These are phyloP conservation scores for Scheffersomyces parashehatae DNA, from an alignment of 1,139 yeast species.

Conservation along the genomic window DNA sequence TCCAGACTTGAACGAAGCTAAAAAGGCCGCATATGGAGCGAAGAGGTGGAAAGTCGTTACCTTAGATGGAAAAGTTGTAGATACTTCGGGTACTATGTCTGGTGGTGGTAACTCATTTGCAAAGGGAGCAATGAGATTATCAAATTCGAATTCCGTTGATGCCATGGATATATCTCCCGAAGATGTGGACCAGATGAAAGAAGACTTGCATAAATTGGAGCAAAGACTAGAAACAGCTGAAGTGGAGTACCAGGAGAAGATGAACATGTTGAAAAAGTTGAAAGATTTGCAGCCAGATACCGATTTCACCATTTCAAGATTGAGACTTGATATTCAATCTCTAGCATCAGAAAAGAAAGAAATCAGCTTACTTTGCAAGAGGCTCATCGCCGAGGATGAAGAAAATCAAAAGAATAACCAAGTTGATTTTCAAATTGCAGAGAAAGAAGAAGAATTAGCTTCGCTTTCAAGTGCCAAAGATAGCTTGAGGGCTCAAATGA, in stretches of 20 bases:
- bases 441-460: conserved; percentile 38
- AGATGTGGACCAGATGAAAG: conserved; percentile 58
- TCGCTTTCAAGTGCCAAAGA: conserved; percentile 38
- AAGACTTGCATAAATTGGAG: conserved; percentile 58
- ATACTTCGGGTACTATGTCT: conserved; percentile 94
- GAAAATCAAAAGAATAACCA: conserved; percentile 22
- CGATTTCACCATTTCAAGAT: conserved; percentile 61
- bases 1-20: conserved; percentile 73
- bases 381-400: conserved; percentile 40
- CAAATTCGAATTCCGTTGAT: conserved; percentile 19
- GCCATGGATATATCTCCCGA: conserved; percentile 45
- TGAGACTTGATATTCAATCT: conserved; percentile 66
- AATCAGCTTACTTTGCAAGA: conserved; percentile 34
- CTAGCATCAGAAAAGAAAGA: conserved; percentile 50
- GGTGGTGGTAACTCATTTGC: conserved; percentile 86
- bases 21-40: conserved; percentile 82
- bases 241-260: conserved; percentile 60
- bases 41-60: conserved; percentile 88
- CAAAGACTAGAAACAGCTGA: conserved; percentile 52
- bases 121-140: conserved; percentile 63
- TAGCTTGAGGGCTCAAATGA: conserved; percentile 54
- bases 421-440: conserved; percentile 34
- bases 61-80: conserved; percentile 87
- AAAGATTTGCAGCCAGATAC: conserved; percentile 70
- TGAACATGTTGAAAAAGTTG: conserved; percentile 54